These are phyloP conservation scores for Russula sp. DNA, from an alignment of 768 basidiomycete genomes.

Conservation along the genomic window DNA sequence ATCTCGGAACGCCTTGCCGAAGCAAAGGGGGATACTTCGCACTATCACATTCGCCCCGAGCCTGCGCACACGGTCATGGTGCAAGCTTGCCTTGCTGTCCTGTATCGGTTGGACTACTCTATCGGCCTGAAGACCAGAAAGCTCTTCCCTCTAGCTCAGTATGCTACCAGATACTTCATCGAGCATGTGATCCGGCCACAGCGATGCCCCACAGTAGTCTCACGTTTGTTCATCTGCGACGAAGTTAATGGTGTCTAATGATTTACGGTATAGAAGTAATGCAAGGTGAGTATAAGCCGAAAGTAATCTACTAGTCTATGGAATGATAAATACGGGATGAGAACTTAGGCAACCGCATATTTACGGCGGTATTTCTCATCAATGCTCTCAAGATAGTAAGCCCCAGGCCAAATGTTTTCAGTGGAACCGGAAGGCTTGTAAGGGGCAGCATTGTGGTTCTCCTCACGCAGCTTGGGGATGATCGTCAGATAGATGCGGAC, in stretches of 20 bases:
- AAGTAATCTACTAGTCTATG: constrained; percentile 1
- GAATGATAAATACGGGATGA: neutral
- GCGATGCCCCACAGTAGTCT: neutral
- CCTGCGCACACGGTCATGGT: too few species aligned
- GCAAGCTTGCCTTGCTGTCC: too few species aligned
- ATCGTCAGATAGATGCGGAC: neutral
- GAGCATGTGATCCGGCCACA: too few species aligned
- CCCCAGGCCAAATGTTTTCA: constrained; percentile 91
- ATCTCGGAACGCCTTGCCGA: too few species aligned
- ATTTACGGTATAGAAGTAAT: constrained; percentile 9
- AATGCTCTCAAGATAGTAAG: constrained; percentile 87
- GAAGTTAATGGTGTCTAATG: constrained; percentile 13
- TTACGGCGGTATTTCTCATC: constrained; percentile 90
- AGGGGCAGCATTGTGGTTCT: constrained; percentile 86
- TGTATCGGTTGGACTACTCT: too few species aligned
- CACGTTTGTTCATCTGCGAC: neutral
- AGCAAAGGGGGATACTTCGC: too few species aligned
- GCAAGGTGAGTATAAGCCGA: constrained; percentile 2
- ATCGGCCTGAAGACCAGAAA: too few species aligned
- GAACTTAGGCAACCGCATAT: constrained; percentile 40
- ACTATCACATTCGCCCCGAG: too few species aligned
- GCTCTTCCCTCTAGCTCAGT: too few species aligned
- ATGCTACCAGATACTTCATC: too few species aligned
- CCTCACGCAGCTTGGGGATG: constrained; percentile 68
- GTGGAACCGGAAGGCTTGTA: constrained; percentile 83